These are phyloP conservation scores for Nakazawaea wyomingensis DNA, from an alignment of 805 yeast species.

Conservation along the genomic window DNA sequence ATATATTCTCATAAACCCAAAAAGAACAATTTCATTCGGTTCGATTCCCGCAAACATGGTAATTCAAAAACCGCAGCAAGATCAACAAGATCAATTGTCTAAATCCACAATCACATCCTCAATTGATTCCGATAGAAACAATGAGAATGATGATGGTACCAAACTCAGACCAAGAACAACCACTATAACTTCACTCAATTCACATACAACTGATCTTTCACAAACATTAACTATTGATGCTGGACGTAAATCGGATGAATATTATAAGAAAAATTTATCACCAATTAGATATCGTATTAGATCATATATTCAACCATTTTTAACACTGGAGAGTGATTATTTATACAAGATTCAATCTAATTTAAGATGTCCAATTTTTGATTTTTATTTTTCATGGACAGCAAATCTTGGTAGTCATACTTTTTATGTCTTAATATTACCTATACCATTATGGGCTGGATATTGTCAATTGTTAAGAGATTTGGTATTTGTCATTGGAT, in stretches of 20 bases:
- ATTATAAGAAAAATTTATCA: conserved; percentile 56
- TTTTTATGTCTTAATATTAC: conserved; percentile 85
- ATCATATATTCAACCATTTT: conserved; percentile 43
- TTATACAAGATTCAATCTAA: conserved; percentile 52
- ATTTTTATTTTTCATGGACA: conserved; percentile 76
- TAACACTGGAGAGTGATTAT: conserved; percentile 59
- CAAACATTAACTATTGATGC: conserved; percentile 31
- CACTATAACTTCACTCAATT: background rate
- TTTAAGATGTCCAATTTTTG: conserved; percentile 47
- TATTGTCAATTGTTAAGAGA: conserved; percentile 53
- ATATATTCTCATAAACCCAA: too few relatives aligned
- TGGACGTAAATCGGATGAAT: conserved; percentile 65
- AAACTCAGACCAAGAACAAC: background rate
- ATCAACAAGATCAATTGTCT: too few relatives aligned
- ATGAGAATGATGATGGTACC: background rate
- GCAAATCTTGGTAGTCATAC: conserved; percentile 93
- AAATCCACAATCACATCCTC: too few relatives aligned
- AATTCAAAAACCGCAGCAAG: too few relatives aligned
- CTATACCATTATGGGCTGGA: conserved; percentile 82
- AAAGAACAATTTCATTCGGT: too few relatives aligned
- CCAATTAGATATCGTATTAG: conserved; percentile 53
- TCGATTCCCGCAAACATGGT: too few relatives aligned
- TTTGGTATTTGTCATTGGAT: conserved; percentile 50
- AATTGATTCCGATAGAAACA: background rate
- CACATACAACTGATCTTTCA: conserved; percentile 4